Evolutionary conservation across 139 green algal species (phyloP).

Genomic region (Zygnema circumcarinatum): DNA sequence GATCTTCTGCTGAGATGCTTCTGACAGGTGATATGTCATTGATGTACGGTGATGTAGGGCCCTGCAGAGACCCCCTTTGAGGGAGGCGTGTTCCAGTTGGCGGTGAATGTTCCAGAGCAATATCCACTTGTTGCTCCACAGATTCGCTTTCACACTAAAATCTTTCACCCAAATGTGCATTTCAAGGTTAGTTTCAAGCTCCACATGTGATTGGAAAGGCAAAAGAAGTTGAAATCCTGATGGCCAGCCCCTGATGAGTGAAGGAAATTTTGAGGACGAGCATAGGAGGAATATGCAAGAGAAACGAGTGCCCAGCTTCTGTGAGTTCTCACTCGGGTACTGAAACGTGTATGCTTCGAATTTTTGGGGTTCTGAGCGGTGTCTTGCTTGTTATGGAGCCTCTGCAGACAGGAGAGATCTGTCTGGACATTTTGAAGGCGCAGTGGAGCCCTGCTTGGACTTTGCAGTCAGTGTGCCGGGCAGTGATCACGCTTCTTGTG

Average conservation of each 20-base stretch:
- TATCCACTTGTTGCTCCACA: constrained; percentile 86
- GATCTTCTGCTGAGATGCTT: neutral
- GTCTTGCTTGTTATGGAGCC: too few species aligned
- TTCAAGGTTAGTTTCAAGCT: constrained; percentile 27
- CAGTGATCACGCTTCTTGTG: constrained; percentile 84
- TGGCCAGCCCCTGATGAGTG: too few species aligned
- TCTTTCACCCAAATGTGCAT: constrained; percentile 94
- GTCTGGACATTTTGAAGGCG: constrained; percentile 94
- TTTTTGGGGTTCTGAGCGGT: too few species aligned
- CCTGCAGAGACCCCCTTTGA: constrained; percentile 87
- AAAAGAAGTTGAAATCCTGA: neutral
- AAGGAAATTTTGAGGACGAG: too few species aligned
- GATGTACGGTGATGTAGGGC: constrained; percentile 55
- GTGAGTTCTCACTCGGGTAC: neutral
- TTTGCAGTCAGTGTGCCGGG: constrained; percentile 88
- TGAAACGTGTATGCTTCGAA: neutral
- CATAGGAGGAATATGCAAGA: too few species aligned
- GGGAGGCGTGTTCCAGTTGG: constrained; percentile 82
- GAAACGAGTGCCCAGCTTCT: neutral
- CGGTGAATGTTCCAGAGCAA: constrained; percentile 83
- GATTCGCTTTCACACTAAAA: constrained; percentile 81
- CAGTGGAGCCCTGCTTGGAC: constrained; percentile 96
- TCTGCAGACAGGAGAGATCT: constrained; percentile 92
- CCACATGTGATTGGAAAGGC: neutral
- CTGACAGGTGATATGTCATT: neutral